These are phyloP conservation scores for Favolaschia claudopus DNA, from an alignment of 768 basidiomycete species.

Conservation along the genomic window DNA sequence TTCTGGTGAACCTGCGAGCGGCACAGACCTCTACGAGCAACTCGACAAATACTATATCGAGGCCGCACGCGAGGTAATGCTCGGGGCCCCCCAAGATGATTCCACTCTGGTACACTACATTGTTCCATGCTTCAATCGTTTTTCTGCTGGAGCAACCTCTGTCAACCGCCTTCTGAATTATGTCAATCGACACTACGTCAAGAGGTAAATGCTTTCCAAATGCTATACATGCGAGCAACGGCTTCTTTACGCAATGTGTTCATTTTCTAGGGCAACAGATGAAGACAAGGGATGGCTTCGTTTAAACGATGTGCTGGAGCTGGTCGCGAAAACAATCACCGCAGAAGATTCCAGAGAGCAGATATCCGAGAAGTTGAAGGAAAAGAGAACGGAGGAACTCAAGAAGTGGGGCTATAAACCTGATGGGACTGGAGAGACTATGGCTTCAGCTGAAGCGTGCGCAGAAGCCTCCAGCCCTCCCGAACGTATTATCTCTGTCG, in stretches of 20 bases:
- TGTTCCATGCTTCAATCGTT: constrained; percentile 75
- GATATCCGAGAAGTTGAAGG: constrained; percentile 63
- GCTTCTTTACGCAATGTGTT: neutral
- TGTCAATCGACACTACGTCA: constrained; percentile 70
- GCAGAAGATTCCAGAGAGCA: constrained; percentile 65
- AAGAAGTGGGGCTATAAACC: constrained; percentile 75
- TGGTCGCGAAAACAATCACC: constrained; percentile 59
- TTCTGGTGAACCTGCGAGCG: constrained; percentile 47
- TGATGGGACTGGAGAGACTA: constrained; percentile 53
- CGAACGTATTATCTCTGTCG: constrained; percentile 71
- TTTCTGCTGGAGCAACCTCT: constrained; percentile 69
- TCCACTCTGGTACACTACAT: constrained; percentile 72
- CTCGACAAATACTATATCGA: constrained; percentile 77
- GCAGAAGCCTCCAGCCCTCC: constrained; percentile 77
- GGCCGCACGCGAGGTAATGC: constrained; percentile 64
- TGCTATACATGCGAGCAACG: too few relatives aligned
- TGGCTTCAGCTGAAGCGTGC: constrained; percentile 68
- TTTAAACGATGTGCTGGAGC: constrained; percentile 68
- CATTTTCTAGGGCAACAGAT: constrained; percentile 66
- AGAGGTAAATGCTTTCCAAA: too few relatives aligned
- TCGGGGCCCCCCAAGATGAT: constrained; percentile 74
- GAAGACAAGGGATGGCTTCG: constrained; percentile 84
- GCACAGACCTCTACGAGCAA: constrained; percentile 75
- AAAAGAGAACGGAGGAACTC: constrained; percentile 67
- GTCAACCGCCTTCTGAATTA: constrained; percentile 80